phyloP scores from a whole-genome alignment of 208 protist species.

The Phytomonas serpens region DNA sequence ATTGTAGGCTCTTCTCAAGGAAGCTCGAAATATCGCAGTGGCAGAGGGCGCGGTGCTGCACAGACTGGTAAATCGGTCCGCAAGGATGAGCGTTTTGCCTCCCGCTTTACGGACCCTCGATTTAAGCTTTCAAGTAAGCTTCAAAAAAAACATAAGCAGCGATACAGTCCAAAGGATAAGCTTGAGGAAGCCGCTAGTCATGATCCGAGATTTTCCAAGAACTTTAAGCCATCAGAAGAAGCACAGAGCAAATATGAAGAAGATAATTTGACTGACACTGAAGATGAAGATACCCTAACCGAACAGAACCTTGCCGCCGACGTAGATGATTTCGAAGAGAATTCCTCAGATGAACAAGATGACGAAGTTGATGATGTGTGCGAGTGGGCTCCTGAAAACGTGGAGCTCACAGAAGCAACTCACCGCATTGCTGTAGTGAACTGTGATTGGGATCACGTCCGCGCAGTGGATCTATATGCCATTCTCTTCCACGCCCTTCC shows the following conservation, averaged over 20 bases:
- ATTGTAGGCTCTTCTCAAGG: slow-evolving; percentile 1
- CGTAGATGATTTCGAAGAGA: slow-evolving; percentile 13
- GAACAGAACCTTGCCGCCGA: background rate
- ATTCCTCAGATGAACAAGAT: slow-evolving; percentile 19
- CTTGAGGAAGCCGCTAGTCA: slow-evolving; percentile 21
- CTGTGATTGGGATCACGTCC: slow-evolving; percentile 95
- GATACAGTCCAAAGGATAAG: slow-evolving; percentile 10
- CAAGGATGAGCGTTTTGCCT: slow-evolving; percentile 58
- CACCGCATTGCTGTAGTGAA: slow-evolving; percentile 92
- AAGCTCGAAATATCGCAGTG: slow-evolving; percentile 12
- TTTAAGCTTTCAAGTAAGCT: slow-evolving; percentile 52
- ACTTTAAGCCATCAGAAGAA: slow-evolving; percentile 2
- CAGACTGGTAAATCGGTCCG: slow-evolving; percentile 11
- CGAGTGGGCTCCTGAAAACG: slow-evolving; percentile 62
- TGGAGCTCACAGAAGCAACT: slow-evolving; percentile 69
- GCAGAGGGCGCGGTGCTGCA: slow-evolving; percentile 26
- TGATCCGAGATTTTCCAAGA: slow-evolving; percentile 65
- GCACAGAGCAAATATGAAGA: slow-evolving; percentile 20
- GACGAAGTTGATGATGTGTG: slow-evolving; percentile 55
- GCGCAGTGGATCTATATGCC: slow-evolving; percentile 91
- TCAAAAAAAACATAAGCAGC: slow-evolving; percentile 11
- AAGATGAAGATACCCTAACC: slow-evolving; percentile 7
- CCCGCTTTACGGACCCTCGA: slow-evolving; percentile 84
- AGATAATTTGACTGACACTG: slow-evolving; percentile 15
- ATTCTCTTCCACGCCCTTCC: slow-evolving; percentile 95